Percentiles rank a stretch among this genome's conserved stretches.
These are phyloP conservation scores for Cydonia oblonga DNA, from an alignment of 331 rosid species.

Conservation along the genomic window DNA sequence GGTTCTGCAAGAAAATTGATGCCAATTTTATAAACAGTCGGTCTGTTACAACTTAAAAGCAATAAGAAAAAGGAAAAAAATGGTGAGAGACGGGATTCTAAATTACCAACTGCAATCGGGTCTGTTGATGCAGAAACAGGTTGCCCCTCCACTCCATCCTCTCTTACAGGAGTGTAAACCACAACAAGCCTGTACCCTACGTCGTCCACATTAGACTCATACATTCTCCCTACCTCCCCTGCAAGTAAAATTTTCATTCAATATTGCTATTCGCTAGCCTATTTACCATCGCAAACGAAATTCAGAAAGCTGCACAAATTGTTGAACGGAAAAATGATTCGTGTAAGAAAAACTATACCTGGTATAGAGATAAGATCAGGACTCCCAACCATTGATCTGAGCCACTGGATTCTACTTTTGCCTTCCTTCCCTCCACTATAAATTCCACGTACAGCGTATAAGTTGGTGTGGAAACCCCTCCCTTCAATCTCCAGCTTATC, in stretches of 20 bases:
- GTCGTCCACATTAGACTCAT: constrained; percentile 95
- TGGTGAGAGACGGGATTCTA: not conserved
- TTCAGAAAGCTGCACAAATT: too few species aligned
- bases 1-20: constrained; percentile 57
- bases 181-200: constrained; percentile 94
- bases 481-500: constrained; percentile 97
- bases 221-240: constrained; percentile 90
- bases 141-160: constrained; percentile 87
- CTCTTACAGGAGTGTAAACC: constrained; percentile 90
- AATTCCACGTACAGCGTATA: constrained; percentile 79
- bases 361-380: constrained; percentile 96
- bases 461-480: constrained; percentile 94
- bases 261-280: not conserved
- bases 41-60: not conserved
- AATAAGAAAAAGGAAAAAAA: not conserved
- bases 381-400: constrained; percentile 99
- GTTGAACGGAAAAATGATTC: too few species aligned
- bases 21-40: too few species aligned
- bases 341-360: constrained; percentile 1
- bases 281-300: too few species aligned
- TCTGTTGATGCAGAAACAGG: constrained; percentile 91
- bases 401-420: constrained; percentile 93
- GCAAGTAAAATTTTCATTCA: constrained; percentile 19
- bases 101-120: constrained; percentile 90
- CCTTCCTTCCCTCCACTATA: constrained; percentile 99